Evolutionary conservation across 805 yeast species (phyloP).

Genomic region (Wilhelminamyces savonicus): DNA sequence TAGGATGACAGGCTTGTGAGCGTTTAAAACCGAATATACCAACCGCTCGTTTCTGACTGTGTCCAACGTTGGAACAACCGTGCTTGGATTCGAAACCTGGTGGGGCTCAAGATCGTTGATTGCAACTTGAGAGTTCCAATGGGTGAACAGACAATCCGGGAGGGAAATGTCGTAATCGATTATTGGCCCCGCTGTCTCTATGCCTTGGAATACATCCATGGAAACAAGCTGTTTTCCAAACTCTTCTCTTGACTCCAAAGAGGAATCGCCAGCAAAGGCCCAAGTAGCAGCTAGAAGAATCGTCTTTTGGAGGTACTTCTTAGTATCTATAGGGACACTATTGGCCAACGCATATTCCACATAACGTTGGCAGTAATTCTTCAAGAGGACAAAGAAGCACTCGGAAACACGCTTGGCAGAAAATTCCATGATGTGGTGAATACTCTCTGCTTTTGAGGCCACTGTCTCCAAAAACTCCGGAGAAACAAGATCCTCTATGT

Average conservation of each 20-base stretch:
- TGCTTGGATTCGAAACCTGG: constrained; percentile 52
- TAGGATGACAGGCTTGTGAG: constrained; percentile 56
- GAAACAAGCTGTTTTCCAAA: constrained; percentile 26
- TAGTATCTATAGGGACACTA: constrained; percentile 15
- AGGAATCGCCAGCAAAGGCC: constrained; percentile 61
- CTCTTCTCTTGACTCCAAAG: constrained; percentile 26
- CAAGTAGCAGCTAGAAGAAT: constrained; percentile 42
- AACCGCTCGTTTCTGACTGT: constrained; percentile 62
- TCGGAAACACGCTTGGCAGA: constrained; percentile 27
- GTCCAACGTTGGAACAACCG: constrained; percentile 74
- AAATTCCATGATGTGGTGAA: constrained; percentile 50
- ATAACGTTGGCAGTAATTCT: constrained; percentile 23
- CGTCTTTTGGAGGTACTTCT: constrained; percentile 24
- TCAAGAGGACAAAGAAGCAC: constrained; percentile 36
- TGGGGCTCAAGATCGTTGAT: constrained; percentile 46
- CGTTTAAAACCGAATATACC: constrained; percentile 49
- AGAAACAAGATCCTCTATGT: too few species aligned
- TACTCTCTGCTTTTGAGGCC: constrained; percentile 12
- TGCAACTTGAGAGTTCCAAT: constrained; percentile 36
- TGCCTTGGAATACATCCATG: too few species aligned
- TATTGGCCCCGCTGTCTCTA: constrained; percentile 12
- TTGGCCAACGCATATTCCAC: constrained; percentile 5
- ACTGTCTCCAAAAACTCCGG: too few species aligned
- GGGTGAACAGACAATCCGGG: constrained; percentile 42
- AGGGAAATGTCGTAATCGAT: constrained; percentile 40